phyloP scores from a whole-genome alignment of 257 asterid genomes.

The Scutellaria barbata region DNA sequence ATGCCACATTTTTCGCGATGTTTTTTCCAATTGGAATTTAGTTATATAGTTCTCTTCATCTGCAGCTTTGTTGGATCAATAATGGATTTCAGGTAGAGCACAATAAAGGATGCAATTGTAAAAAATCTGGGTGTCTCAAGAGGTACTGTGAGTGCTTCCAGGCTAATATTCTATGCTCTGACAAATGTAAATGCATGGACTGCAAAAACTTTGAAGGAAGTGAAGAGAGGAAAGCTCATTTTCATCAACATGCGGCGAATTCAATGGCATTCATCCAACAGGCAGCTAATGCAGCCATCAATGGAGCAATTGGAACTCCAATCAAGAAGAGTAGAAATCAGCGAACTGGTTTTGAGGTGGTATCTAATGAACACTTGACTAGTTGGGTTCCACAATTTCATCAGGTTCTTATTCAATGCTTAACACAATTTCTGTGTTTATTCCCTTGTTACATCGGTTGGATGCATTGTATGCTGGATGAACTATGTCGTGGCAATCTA shows the following conservation, averaged over 20 bases:
- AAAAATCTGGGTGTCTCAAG: slow-evolving; percentile 78
- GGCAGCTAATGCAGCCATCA: slow-evolving; percentile 56
- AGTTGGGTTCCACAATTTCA: slow-evolving; percentile 40
- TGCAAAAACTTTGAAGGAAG: slow-evolving; percentile 79
- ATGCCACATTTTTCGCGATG: slow-evolving; percentile 36
- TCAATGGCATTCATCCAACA: slow-evolving; percentile 41
- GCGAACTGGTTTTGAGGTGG: slow-evolving; percentile 38
- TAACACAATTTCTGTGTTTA: slow-evolving; percentile 9
- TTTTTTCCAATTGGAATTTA: not conserved
- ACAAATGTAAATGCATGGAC: slow-evolving; percentile 71
- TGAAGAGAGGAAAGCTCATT: slow-evolving; percentile 57
- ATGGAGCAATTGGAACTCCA: slow-evolving; percentile 53
- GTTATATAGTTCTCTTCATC: slow-evolving; percentile 16
- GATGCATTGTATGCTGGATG: slow-evolving; percentile 11
- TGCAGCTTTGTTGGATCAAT: slow-evolving; percentile 12
- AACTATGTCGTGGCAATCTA: slow-evolving; percentile 21
- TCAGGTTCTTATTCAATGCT: slow-evolving; percentile 45
- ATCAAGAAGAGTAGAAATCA: slow-evolving; percentile 48
- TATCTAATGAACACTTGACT: slow-evolving; percentile 35
- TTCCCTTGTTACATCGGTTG: not conserved
- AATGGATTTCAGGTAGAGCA: slow-evolving; percentile 59
- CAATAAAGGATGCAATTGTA: slow-evolving; percentile 77
- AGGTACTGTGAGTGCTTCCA: slow-evolving; percentile 85
- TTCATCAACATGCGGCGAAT: slow-evolving; percentile 46
- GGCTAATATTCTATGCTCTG: slow-evolving; percentile 75